Evolutionary conservation across 768 basidiomycete species (phyloP), one percentile per base, ranked within the genome.

Genomic region (Sarcodon sp.): DNA sequence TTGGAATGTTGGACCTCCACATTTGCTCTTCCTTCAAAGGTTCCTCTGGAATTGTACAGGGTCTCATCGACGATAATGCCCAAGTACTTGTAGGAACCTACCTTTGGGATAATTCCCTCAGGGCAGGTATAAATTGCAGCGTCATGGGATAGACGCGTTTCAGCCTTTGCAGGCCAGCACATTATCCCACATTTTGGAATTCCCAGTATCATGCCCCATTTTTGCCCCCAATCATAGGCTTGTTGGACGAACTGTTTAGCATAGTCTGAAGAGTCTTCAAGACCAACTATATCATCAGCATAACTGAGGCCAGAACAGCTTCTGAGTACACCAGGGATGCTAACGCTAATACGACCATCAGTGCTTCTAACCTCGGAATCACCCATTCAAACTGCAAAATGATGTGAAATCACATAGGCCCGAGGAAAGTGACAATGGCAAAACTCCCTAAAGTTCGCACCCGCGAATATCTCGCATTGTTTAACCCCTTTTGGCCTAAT

Each of bases 31-130:
- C 37, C 18, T 38, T 18, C 37, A 13, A 35, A 10, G 2, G 32
- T 8, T 38, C 31, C 32, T 36, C 34, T 16, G 1, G 41, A 13
- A 15, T 51, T 44, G 0, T 43, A 44, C 1, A 51, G 31, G 0
- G 7, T n/a, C 3, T 64, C 61, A 57, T 44, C 32, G 0, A 46
- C 4, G 53, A 57, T 59, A 58, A 65, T 63, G 53, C 66, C 65
- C 54, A 67, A 59, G 59, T 66, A 66, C 58, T 63, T 66, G 47
- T 62, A 66, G 48, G 57, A 51, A 52, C 56, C 35, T 7, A 58
- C 57, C 34, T 53, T 50, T 0, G 48, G 53, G 11, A 54, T 16
- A 0, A 8, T 9, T 46, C 4, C 46, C 18, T 38, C 37, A 13
- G 18, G 37, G 5, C 12, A 38, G 12, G 37, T 38, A 38, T 38